Evolutionary conservation across 257 asterid species (phyloP).

Genomic region (Jasminum sambac): DNA sequence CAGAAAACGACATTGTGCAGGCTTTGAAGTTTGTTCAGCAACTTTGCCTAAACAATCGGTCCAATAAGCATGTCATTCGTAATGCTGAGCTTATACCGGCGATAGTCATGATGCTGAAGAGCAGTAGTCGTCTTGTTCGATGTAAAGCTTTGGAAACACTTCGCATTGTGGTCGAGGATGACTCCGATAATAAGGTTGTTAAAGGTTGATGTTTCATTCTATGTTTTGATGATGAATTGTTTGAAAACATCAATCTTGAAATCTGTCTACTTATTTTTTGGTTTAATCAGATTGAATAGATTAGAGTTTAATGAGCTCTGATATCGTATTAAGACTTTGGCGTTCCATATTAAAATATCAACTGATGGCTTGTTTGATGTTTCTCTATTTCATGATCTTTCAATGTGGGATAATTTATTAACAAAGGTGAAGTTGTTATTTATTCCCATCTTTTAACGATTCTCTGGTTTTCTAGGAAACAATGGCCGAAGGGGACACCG

Average conservation of each 20-base stretch:
- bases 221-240: conserved; percentile 17
- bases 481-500: conserved; percentile 88
- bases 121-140: conserved; percentile 67
- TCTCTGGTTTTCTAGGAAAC: conserved; percentile 61
- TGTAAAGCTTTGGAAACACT: conserved; percentile 84
- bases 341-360: too few relatives aligned
- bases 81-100: conserved; percentile 75
- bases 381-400: too few relatives aligned
- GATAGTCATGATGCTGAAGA: conserved; percentile 72
- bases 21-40: conserved; percentile 68
- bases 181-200: conserved; percentile 86
- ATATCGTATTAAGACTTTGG: too few relatives aligned
- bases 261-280: too few relatives aligned
- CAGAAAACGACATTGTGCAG: conserved; percentile 61
- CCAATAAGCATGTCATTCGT: conserved; percentile 66
- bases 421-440: conserved; percentile 6
- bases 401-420: too few relatives aligned
- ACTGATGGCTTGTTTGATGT: too few relatives aligned
- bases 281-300: too few relatives aligned
- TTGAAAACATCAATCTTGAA: too few relatives aligned
- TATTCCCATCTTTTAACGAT: conserved; percentile 15
- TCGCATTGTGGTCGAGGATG: conserved; percentile 77
- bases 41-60: conserved; percentile 59
- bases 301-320: too few relatives aligned
- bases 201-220: conserved; percentile 34